phyloP scores from a whole-genome alignment of 139 green algal genomes.

The Dunaliella sp. region DNA sequence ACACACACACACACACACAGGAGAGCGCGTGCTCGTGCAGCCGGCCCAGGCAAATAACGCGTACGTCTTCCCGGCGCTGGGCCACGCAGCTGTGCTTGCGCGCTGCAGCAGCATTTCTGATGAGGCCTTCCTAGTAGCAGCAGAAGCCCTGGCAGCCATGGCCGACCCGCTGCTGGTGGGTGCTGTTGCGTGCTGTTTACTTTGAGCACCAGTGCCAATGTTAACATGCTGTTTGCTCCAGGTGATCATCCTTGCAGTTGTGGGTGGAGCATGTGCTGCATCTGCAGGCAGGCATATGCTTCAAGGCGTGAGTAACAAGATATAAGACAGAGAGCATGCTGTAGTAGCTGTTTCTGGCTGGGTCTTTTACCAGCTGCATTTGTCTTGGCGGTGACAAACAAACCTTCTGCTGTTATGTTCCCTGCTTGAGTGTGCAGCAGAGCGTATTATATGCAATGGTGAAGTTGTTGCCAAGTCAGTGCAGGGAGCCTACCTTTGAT shows the following conservation, averaged over 20 bases:
- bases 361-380: too few relatives aligned
- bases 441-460: too few relatives aligned
- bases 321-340: neutral
- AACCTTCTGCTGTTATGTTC: too few relatives aligned
- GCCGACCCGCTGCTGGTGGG: neutral
- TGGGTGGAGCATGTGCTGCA: neutral
- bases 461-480: too few relatives aligned
- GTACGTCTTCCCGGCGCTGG: slow-evolving; percentile 69
- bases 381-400: too few relatives aligned
- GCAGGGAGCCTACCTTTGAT: too few relatives aligned
- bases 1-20: too few relatives aligned
- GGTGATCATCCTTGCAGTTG: neutral
- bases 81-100: slow-evolving; percentile 56
- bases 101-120: slow-evolving; percentile 50
- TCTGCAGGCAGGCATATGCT: neutral
- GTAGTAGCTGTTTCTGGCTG: neutral
- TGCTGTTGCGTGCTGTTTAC: neutral
- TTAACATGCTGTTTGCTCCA: neutral
- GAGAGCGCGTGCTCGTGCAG: neutral
- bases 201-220: neutral
- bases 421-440: too few relatives aligned
- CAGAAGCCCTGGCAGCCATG: slow-evolving; percentile 58
- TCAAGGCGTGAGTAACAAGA: neutral
- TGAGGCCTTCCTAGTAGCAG: slow-evolving; percentile 70
- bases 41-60: slow-evolving; percentile 75